Evolutionary conservation across 2,329 filamentous ascomycete genomes (phyloP), one percentile per base, ranked within the genome.

Genomic region (Rhynchosporium graminicola): DNA sequence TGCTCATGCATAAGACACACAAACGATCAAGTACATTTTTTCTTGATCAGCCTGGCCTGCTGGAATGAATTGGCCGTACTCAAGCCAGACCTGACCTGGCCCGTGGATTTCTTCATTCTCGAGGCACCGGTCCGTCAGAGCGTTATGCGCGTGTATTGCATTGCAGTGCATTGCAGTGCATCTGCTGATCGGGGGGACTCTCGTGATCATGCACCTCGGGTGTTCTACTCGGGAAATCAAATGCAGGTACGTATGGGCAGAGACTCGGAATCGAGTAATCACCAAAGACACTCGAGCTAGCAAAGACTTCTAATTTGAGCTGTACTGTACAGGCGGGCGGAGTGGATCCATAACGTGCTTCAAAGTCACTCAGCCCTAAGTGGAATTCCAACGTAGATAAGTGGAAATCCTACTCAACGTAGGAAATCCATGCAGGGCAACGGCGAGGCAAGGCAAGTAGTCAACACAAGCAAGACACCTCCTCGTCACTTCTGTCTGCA

Each of bases 81-180:
- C 31, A 52, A 33, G 38, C 15, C n/a, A 10, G 10, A 38, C 33
- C 7, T 38, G 50, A 52, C 31, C 31, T 8, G 50, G 33, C 50
- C 38, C 3, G 15, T 52, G n/a, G 50, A 38, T 38, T 50, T 20
- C 4, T 52, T n/a, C 20, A 20, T 20, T 26, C 50, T 38, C 50
- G 50, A 36, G 29, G 50, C 50, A n/a, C 31, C 29, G 10, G 29
- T n/a, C 20, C 13, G 13, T n/a, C 20, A 13, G 13, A 7, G 36
- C 36, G 36, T 40, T 40, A 31, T 56, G 52, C 52, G 28, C 29
- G 20, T 43, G 52, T 38, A 43, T 56, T 56, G 40, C 52, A 56
- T 56, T 43, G 28, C 10, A 29, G 20, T 15, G 12, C 28, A 36
- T 40, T 43, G 28, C 10, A 29, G 20, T 15, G 12, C 28, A 36